Evolutionary conservation across 2,329 filamentous ascomycete species (phyloP).

Genomic region (Escovopsis sp.): DNA sequence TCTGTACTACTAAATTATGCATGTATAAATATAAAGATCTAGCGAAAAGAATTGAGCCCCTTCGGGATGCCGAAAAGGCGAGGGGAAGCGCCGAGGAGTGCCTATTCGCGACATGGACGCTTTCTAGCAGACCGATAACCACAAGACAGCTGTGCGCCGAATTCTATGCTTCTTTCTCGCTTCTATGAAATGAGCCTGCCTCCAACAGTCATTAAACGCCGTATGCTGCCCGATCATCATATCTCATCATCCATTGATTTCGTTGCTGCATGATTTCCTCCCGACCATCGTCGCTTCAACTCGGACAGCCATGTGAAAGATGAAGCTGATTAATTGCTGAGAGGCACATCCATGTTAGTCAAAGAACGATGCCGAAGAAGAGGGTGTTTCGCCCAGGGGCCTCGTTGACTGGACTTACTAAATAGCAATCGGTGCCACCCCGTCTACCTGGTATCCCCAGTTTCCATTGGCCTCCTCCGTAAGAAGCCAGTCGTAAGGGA

Average conservation of each 20-base stretch:
- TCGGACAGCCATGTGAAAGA: not conserved
- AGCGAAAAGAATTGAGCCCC: too few species aligned
- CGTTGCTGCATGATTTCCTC: not conserved
- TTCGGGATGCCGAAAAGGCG: too few species aligned
- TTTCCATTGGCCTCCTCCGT: constrained; percentile 86
- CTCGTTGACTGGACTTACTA: constrained; percentile 47
- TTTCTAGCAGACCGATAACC: not conserved
- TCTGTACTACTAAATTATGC: too few species aligned
- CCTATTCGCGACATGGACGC: too few species aligned
- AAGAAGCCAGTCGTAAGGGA: constrained; percentile 91
- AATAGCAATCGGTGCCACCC: constrained; percentile 90
- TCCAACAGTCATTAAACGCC: too few species aligned
- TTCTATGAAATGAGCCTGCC: too few species aligned
- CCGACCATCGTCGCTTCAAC: not conserved
- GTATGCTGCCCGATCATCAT: too few species aligned
- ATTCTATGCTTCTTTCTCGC: not conserved
- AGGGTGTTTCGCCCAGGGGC: constrained; percentile 2
- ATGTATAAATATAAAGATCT: too few species aligned
- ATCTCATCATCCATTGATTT: too few species aligned
- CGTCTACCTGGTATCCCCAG: constrained; percentile 93
- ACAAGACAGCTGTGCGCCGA: not conserved
- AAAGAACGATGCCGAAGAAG: too few species aligned
- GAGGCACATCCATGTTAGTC: constrained; percentile 11
- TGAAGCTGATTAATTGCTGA: constrained; percentile 18
- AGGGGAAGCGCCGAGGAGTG: too few species aligned